Base-by-base conservation (phyloP, 1,284 basidiomycete species). In the Rhodotorula glutinis region DNA sequence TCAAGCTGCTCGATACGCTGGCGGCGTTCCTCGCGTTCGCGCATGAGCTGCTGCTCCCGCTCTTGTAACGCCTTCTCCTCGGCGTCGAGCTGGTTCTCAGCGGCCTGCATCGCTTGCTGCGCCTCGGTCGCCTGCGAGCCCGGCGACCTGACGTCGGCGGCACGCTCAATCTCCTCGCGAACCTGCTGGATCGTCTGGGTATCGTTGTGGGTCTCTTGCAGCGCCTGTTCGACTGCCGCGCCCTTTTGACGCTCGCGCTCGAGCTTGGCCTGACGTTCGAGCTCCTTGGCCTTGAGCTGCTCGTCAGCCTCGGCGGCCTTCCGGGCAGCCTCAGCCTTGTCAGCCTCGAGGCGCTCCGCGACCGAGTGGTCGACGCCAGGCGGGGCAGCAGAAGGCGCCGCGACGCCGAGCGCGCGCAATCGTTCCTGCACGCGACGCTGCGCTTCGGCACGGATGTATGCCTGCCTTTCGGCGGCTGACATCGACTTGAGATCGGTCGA, bases 361-460 rank as follows among this genome's bases (percentile, higher is more conserved):
- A 77, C 72, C 27, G 66, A 65, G 25, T 60, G 71, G 60, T 77
- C 76, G 53, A 68, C 64, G 10, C 23, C 49, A 27, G 27, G 16
- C 0, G 85, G 75, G 4, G 87, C 79, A 3, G 66, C 62, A 0
- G 62, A 64, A 9, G 84, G 79, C 1, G 84, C 82, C 3, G 89
- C 83, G 40, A 88, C 83, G 21, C 96, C 95, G 4, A 98, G 84
- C 14, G 89, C 89, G 51, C 87, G 86, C 84, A 91, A 92, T 41
- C 95, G 88, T 53, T 89, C 92, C 74, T 92, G 86, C 46, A 97
- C 86, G 53, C 90, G 85, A 27, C 87, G 85, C 76, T 91, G 87
- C 1, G 92, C 95, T 78, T 96, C 87, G 4, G 87, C 87, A 25
- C 86, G 86, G 71, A 91, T 86, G 77, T 84, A 92, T 0, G 90